Evolutionary conservation across 1,284 basidiomycete species (phyloP).

Genomic region (Inonotus obliquus): DNA sequence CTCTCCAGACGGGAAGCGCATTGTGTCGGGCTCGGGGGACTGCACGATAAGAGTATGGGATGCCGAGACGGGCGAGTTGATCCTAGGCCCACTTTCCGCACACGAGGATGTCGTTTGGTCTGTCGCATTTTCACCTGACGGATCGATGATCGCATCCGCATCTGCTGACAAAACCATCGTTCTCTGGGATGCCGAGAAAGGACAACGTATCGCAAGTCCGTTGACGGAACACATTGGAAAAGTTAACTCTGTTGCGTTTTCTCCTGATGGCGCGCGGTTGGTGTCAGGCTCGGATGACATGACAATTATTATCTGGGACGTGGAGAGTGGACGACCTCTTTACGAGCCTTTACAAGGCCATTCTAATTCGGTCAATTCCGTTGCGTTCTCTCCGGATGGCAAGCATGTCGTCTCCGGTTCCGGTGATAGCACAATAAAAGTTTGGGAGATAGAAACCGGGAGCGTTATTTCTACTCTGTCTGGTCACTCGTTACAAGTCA

Average conservation of each 20-base stretch:
- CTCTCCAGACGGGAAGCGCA: constrained; percentile 1
- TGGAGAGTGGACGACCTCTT: neutral
- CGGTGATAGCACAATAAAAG: neutral
- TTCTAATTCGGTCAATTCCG: neutral
- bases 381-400: constrained; percentile 1
- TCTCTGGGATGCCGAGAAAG: neutral
- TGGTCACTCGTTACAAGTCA: neutral
- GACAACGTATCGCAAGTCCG: neutral
- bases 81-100: neutral
- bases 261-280: constrained; percentile 13
- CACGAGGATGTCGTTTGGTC: neutral
- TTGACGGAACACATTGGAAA: neutral
- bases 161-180: neutral
- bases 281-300: constrained; percentile 20
- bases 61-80: neutral
- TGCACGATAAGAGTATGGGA: neutral
- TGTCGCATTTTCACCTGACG: constrained; percentile 2
- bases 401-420: constrained; percentile 1
- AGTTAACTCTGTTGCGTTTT: neutral
- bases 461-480: neutral
- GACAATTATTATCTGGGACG: neutral
- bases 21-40: neutral
- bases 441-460: neutral
- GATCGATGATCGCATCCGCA: neutral
- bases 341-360: neutral